A percentile compares a stretch with the other conserved stretches of the same genome.
phyloP scores from a whole-genome alignment of 257 asterid species.

The Solanum etuberosum region DNA sequence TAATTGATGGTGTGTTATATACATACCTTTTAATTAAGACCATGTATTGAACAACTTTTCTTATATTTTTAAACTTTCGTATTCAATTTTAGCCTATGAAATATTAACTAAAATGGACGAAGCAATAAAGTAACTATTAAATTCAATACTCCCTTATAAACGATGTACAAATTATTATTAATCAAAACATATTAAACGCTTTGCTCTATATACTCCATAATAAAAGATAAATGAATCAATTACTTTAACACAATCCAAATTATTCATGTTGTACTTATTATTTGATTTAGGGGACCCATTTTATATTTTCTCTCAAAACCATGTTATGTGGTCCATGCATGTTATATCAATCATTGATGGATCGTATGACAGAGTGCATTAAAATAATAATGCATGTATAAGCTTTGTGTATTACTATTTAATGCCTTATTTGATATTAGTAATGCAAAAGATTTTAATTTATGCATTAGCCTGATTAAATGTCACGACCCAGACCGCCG shows the following conservation, averaged over 20 bases:
- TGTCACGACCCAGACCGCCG: too few relatives aligned
- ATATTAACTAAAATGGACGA: background rate
- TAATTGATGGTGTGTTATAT: background rate
- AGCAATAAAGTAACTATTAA: background rate
- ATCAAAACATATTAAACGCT: background rate
- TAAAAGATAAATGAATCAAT: background rate
- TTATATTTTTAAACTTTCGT: background rate
- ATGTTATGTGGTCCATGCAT: background rate
- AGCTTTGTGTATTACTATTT: too few relatives aligned
- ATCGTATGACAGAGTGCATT: too few relatives aligned
- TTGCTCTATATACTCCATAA: background rate
- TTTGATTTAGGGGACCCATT: background rate
- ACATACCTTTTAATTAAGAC: too few relatives aligned
- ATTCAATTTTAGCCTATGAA: background rate
- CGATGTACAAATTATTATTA: background rate
- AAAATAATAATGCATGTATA: too few relatives aligned
- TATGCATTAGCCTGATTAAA: too few relatives aligned
- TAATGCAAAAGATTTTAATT: too few relatives aligned
- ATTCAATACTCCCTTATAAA: background rate
- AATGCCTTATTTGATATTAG: too few relatives aligned
- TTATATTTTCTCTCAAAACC: background rate
- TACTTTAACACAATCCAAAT: background rate
- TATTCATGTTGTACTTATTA: background rate
- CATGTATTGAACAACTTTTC: background rate
- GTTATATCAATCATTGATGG: background rate